Evolutionary conservation across 2,329 filamentous ascomycete species (phyloP), one percentile per base, ranked within the genome.

Genomic region (Curvularia hawaiiensis): DNA sequence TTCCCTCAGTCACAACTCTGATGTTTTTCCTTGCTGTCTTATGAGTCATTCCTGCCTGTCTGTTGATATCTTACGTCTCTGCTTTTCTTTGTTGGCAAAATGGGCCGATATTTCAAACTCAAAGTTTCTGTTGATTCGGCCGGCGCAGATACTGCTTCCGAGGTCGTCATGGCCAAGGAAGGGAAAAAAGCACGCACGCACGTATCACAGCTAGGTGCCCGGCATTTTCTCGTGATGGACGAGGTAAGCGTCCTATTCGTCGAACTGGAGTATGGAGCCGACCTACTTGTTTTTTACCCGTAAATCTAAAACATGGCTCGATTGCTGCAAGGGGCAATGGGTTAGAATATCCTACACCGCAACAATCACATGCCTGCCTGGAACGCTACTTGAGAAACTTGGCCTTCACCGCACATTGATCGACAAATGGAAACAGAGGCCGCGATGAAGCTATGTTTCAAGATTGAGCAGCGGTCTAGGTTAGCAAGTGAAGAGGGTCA

Each of bases 361-460:
- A 50, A 59, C 52, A 44, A 50, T 54, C 50, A 51, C 60, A 43
- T 50, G 53, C 30, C 30, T 12, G 11, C 30, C 56, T 57, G 61
- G 53, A 60, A 65, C 55, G 57, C 62, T 57, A 50, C 51, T 59
- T 8, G 47, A 60, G 45, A 47, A 22, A 47, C 35, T 38, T n/a
- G 16, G 26, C 51, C 40, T 44, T 56, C 67, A 70, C 66, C 64
- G 67, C 64, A 66, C 65, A 45, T 63, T 61, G 60, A 61, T 61
- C 62, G 55, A 62, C 59, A 61, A 38, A 38, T 38, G 50, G 54
- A 51, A 49, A 63, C 40, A 50, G 48, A 50, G 53, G 50, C 52
- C 63, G 60, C 62, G 56, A 68, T 24, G 58, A 46, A 46, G 61
- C 52, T 63, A 52, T 59, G 51, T 58, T 61, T 67, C 47, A 38